These are phyloP conservation scores for Parietaria judaica DNA, from an alignment of 306 rosid species.

Conservation along the genomic window DNA sequence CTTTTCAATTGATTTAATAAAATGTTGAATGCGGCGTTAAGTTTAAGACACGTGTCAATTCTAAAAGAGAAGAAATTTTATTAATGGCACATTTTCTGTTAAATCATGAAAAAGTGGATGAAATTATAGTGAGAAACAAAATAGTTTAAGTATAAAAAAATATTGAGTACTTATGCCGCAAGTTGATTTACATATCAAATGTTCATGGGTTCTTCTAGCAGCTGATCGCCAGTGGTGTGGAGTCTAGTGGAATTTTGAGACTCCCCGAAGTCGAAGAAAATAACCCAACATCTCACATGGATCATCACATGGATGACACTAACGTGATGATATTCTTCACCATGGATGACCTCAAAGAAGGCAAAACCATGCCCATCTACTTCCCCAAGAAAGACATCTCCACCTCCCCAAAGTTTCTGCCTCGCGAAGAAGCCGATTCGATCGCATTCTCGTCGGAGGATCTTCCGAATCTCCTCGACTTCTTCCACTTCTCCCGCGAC, in stretches of 20 bases:
- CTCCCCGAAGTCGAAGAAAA: neutral
- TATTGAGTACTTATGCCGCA: no score
- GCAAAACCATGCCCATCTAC: conserved; percentile 47
- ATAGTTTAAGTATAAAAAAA: no score
- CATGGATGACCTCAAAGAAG: conserved; percentile 37
- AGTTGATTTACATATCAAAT: no score
- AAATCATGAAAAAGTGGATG: no score
- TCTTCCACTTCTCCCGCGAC: conserved; percentile 36
- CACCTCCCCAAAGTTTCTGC: conserved; percentile 41
- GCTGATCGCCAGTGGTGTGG: conserved; percentile 22
- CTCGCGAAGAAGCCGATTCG: conserved; percentile 39
- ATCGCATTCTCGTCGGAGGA: conserved; percentile 51
- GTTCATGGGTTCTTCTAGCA: conserved; percentile 14
- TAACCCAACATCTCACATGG: conserved; percentile 17
- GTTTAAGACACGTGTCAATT: no score
- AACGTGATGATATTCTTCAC: conserved; percentile 56
- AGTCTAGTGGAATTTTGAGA: conserved; percentile 11
- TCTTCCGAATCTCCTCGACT: conserved; percentile 38
- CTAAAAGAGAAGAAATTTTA: no score
- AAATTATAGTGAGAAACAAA: no score
- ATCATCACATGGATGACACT: conserved; percentile 32
- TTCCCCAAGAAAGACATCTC: conserved; percentile 64
- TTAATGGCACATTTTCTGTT: no score
- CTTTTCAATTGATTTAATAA: no score
- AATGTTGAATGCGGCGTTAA: no score